phyloP scores from a whole-genome alignment of 169 alveolate species.

The Eimeria necatrix region DNA sequence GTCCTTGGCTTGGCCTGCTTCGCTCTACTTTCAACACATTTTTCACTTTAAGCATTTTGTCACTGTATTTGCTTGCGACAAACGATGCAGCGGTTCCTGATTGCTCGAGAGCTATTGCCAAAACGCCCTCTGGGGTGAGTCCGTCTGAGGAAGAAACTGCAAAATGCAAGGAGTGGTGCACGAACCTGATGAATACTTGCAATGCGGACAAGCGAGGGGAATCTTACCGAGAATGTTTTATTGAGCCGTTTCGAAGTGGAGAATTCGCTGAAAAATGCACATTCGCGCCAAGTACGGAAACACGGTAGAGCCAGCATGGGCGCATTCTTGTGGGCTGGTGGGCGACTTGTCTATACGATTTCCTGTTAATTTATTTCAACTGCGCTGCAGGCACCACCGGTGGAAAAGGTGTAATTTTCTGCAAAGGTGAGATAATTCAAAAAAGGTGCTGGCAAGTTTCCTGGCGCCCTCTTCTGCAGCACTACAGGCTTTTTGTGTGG shows the following conservation, averaged over 20 bases:
- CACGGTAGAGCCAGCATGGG: background rate
- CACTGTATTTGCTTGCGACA: background rate
- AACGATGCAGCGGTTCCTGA: conserved; percentile 40
- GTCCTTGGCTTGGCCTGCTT: background rate
- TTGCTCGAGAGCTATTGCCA: conserved; percentile 32
- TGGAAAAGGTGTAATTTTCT: conserved; percentile 41
- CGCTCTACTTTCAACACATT: background rate
- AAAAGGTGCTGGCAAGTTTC: background rate
- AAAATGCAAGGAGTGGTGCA: conserved; percentile 8
- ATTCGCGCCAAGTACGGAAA: background rate
- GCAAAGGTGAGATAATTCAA: background rate
- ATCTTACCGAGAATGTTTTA: background rate
- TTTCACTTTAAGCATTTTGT: background rate
- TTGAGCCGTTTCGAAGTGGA: background rate
- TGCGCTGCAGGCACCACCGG: conserved; percentile 1
- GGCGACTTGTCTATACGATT: background rate
- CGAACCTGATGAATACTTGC: background rate
- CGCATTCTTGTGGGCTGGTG: background rate
- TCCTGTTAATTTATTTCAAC: background rate
- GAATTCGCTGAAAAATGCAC: conserved; percentile 31
- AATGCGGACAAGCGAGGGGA: background rate
- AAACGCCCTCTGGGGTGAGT: background rate
- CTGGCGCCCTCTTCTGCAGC: background rate
- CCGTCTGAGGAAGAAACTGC: background rate
- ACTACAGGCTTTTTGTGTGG: no score